Percentiles rank a stretch among this genome's conserved stretches.
phyloP scores from a whole-genome alignment of 78 protist species.

The Mantamonas sphyraenae region DNA sequence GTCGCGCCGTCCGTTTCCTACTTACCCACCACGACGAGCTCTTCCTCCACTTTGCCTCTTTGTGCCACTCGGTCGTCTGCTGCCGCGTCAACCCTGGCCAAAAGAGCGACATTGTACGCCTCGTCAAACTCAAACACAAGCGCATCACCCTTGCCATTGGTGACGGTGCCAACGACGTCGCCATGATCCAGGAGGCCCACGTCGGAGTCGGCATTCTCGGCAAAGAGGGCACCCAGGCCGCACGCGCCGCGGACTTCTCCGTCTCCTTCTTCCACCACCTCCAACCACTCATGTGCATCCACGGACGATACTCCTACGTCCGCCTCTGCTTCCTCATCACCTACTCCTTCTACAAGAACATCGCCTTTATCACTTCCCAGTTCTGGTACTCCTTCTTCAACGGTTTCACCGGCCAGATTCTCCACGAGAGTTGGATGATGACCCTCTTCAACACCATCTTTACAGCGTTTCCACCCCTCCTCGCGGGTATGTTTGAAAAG shows the following conservation, averaged over 20 bases:
- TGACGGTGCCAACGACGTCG: conserved; percentile 84
- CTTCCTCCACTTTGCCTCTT: not conserved
- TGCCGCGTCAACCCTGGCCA: conserved; percentile 57
- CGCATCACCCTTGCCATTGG: conserved; percentile 58
- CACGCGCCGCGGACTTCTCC: conserved; percentile 48
- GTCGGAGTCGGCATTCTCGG: conserved; percentile 68
- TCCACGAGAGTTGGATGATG: conserved; percentile 11
- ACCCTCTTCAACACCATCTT: conserved; percentile 19
- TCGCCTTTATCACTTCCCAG: conserved; percentile 14
- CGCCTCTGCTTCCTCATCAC: conserved; percentile 23
- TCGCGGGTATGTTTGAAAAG: conserved; percentile 12
- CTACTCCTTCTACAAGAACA: conserved; percentile 69
- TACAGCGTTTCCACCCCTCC: conserved; percentile 18
- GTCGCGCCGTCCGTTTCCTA: not conserved
- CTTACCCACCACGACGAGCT: not conserved
- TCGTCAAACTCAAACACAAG: conserved; percentile 19
- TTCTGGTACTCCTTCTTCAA: conserved; percentile 25
- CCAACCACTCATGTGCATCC: conserved; percentile 47
- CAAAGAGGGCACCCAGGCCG: conserved; percentile 63
- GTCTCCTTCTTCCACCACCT: conserved; percentile 37
- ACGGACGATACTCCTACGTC: conserved; percentile 53
- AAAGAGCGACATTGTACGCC: conserved; percentile 54
- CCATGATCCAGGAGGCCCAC: conserved; percentile 66
- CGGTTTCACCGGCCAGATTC: conserved; percentile 17
- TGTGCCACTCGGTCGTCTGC: conserved; percentile 26